A percentile compares a stretch with the other conserved stretches of the same genome.
Conservation (phyloP, 805 yeast species). For the Candida maris region DNA sequence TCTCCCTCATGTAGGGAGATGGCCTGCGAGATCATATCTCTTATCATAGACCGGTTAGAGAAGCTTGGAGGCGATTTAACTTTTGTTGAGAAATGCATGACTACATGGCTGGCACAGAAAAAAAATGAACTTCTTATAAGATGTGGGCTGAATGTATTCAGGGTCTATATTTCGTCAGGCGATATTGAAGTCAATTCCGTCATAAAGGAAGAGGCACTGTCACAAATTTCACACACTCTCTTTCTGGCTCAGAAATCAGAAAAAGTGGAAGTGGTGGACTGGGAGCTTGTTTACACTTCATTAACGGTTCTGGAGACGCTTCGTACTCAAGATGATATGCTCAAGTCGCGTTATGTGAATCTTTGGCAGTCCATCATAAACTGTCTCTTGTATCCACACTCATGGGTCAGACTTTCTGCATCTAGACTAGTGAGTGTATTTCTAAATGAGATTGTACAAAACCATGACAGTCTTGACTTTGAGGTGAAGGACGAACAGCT, state of each 20-base stretch:
- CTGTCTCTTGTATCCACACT: conserved; percentile 75
- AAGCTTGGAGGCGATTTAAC: conserved; percentile 23
- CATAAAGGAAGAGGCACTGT: conserved; percentile 28
- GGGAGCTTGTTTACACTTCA: conserved; percentile 77
- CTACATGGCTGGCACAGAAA: conserved; percentile 62
- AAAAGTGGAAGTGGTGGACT: conserved; percentile 42
- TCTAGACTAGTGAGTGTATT: conserved; percentile 55
- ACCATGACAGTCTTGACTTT: conserved; percentile 23
- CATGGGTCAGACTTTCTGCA: conserved; percentile 80
- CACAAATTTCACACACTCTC: conserved; percentile 18
- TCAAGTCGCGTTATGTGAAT: conserved; percentile 38
- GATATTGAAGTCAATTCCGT: conserved; percentile 35
- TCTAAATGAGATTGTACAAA: conserved; percentile 33
- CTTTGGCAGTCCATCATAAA: conserved; percentile 53
- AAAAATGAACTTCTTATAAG: conserved; percentile 52
- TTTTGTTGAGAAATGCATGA: conserved; percentile 39
- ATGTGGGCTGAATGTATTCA: conserved; percentile 73
- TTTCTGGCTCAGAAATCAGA: conserved; percentile 33
- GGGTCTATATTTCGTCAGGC: conserved; percentile 50
- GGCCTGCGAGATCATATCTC: conserved; percentile 61
- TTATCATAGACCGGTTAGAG: conserved; percentile 49
- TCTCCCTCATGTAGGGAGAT: conserved; percentile 77
- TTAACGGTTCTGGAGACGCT: conserved; percentile 40
- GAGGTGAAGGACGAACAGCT: conserved; percentile 38
- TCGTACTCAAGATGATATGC: conserved; percentile 27